phyloP scores from a whole-genome alignment of 164 flowering plant genomes.

The Berberis vulgaris region DNA sequence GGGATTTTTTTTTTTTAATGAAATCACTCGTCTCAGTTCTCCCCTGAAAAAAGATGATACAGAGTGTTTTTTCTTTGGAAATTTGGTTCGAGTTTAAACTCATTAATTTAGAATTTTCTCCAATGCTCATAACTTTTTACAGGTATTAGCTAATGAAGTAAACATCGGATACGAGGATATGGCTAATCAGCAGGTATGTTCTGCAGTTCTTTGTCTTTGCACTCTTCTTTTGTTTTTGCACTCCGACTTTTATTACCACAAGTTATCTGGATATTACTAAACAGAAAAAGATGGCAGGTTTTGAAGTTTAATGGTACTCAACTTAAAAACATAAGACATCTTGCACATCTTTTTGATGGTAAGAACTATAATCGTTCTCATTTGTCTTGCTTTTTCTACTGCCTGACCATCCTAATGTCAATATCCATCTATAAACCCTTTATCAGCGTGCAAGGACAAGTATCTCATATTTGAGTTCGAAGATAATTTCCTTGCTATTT shows the following conservation, averaged over 20 bases:
- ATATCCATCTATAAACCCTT: constrained; percentile 1
- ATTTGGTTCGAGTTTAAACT: constrained; percentile 1
- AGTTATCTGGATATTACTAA: not conserved
- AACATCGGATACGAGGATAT: constrained; percentile 92
- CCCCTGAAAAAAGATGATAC: no score
- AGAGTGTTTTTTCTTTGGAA: not conserved
- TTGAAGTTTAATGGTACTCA: constrained; percentile 77
- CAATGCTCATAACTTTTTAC: not conserved
- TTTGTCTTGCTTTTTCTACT: not conserved
- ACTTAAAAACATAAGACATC: constrained; percentile 77
- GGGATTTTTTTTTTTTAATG: no score
- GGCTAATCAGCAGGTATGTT: constrained; percentile 83
- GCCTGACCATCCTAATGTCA: constrained; percentile 1
- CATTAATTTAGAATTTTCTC: not conserved
- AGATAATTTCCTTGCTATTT: constrained; percentile 71
- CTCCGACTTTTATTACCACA: not conserved
- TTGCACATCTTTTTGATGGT: constrained; percentile 88
- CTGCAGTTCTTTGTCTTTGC: not conserved
- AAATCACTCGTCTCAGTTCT: no score
- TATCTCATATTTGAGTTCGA: constrained; percentile 87
- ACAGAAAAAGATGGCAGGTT: constrained; percentile 37
- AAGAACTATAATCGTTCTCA: constrained; percentile 23
- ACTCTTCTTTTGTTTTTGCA: not conserved
- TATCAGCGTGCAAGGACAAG: constrained; percentile 66
- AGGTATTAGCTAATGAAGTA: constrained; percentile 92